These are phyloP conservation scores for Antrodiella citrinella DNA, from an alignment of 768 basidiomycete species.

Conservation along the genomic window DNA sequence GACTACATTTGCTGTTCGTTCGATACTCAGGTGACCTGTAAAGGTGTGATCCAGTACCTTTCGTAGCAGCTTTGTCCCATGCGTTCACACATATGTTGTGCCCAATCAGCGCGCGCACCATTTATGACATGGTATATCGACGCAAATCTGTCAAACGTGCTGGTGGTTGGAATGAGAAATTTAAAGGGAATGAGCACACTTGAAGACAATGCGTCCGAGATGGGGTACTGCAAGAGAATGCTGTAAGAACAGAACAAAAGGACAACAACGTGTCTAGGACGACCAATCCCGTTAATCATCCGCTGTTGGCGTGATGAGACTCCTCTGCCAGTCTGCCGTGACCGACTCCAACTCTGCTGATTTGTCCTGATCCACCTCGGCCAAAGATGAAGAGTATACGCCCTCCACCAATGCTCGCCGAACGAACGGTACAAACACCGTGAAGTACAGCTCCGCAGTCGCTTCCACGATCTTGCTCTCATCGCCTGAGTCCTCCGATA, in stretches of 20 bases:
- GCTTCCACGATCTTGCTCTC: conserved; percentile 33
- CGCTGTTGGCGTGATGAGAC: background rate
- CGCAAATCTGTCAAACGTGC: no score
- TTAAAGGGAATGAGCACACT: background rate
- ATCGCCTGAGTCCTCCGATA: conserved; percentile 22
- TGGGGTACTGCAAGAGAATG: no score
- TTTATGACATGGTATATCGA: background rate
- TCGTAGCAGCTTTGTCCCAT: background rate
- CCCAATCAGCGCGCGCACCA: background rate
- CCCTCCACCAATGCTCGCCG: conserved; percentile 65
- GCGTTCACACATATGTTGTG: background rate
- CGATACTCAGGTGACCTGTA: background rate
- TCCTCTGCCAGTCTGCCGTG: background rate
- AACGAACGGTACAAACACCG: conserved; percentile 63
- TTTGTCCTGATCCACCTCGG: background rate
- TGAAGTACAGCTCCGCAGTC: conserved; percentile 49
- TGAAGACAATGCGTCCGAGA: background rate
- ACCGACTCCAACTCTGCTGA: background rate
- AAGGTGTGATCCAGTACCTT: background rate
- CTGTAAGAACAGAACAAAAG: background rate
- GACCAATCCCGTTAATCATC: background rate
- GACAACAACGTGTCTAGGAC: background rate
- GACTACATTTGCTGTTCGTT: background rate
- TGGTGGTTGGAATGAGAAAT: background rate
- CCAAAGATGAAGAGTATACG: conserved; percentile 37